A percentile compares a stretch with the other conserved stretches of the same genome.
phyloP scores from a whole-genome alignment of 805 yeast species.

The Wickerhamomyces ciferrii region DNA sequence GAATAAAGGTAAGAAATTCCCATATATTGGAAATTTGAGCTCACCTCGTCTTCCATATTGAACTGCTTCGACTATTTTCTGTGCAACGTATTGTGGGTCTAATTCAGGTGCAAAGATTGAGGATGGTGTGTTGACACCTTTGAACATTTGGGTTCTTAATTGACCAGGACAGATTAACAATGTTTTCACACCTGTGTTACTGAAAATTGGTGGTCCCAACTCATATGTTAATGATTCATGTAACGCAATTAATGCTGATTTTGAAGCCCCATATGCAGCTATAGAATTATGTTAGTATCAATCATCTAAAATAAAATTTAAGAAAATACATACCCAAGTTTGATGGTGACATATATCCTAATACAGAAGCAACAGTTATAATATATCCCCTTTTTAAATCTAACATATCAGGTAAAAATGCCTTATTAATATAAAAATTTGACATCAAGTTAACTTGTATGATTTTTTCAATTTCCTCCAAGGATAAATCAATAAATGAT shows the following conservation, averaged over 20 bases:
- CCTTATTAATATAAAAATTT: slow-evolving; percentile 61
- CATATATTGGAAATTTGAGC: slow-evolving; percentile 71
- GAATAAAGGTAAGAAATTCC: slow-evolving; percentile 65
- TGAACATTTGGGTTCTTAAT: slow-evolving; percentile 68
- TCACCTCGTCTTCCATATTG: slow-evolving; percentile 62
- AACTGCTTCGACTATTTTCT: slow-evolving; percentile 47
- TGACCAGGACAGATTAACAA: slow-evolving; percentile 87
- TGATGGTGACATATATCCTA: slow-evolving; percentile 85
- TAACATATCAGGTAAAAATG: slow-evolving; percentile 73
- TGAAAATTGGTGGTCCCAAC: slow-evolving; percentile 42
- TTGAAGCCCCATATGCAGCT: slow-evolving; percentile 84
- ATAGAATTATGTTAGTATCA: slow-evolving; percentile 1
- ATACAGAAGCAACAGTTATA: slow-evolving; percentile 76
- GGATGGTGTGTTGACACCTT: slow-evolving; percentile 70
- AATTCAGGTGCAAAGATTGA: slow-evolving; percentile 76
- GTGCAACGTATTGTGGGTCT: slow-evolving; percentile 63
- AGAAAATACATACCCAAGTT: slow-evolving; percentile 33
- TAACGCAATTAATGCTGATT: slow-evolving; percentile 78
- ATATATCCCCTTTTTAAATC: slow-evolving; percentile 60
- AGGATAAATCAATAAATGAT: slow-evolving; percentile 45
- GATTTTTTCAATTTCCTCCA: slow-evolving; percentile 55
- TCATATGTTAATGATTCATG: slow-evolving; percentile 80
- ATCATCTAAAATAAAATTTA: not conserved
- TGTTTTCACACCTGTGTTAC: slow-evolving; percentile 57
- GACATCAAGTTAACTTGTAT: slow-evolving; percentile 68